A percentile compares a stretch with the other conserved stretches of the same genome.
phyloP scores from a whole-genome alignment of 2,329 filamentous ascomycete species.

The Drechslerella dactyloides region DNA sequence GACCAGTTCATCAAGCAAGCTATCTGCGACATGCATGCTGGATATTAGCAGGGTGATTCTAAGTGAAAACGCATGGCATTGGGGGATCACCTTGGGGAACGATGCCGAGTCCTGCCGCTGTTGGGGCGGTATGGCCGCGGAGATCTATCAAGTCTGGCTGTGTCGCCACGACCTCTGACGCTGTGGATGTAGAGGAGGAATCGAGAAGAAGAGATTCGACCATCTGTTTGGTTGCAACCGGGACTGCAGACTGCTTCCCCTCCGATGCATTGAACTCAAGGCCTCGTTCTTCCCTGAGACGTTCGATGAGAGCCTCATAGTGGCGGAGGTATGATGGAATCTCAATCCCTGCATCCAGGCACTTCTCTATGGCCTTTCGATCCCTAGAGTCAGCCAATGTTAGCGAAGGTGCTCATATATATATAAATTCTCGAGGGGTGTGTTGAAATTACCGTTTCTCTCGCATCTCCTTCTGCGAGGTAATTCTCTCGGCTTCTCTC shows the following conservation, averaged over 20 bases:
- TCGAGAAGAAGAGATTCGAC: background rate
- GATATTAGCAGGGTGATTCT: too few relatives aligned
- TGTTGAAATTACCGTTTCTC: conserved; percentile 6
- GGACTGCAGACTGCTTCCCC: too few relatives aligned
- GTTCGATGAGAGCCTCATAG: background rate
- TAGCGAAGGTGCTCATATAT: background rate
- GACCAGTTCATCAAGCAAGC: background rate
- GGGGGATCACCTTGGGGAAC: background rate
- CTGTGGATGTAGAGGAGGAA: background rate
- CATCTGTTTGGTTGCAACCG: background rate
- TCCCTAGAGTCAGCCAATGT: background rate
- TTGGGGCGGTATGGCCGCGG: background rate
- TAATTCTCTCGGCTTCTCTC: background rate
- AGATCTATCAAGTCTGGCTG: background rate
- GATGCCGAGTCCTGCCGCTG: background rate
- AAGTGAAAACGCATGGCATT: too few relatives aligned
- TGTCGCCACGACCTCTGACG: background rate
- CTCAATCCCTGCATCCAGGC: background rate
- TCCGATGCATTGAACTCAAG: background rate
- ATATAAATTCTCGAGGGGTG: background rate
- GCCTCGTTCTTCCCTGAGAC: background rate
- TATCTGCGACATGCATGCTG: background rate
- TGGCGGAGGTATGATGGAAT: conserved; percentile 19
- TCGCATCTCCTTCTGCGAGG: background rate
- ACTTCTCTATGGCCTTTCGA: background rate